Evolutionary conservation across 805 yeast species (phyloP).

Genomic region (Suhomyces faveliae): DNA sequence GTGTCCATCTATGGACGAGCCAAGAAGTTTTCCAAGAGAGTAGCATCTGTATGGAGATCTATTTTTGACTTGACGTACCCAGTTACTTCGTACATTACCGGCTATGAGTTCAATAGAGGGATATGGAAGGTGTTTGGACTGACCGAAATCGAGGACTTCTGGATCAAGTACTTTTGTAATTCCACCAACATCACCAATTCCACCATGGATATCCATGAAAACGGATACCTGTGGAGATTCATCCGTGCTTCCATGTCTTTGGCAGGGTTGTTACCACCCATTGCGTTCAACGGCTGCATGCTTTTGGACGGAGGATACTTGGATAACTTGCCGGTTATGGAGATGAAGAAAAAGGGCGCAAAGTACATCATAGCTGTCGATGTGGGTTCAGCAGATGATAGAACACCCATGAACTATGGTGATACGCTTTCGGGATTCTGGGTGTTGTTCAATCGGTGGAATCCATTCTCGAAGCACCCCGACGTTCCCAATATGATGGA

Average conservation of each 20-base stretch:
- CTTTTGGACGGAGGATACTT: constrained; percentile 94
- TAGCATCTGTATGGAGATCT: constrained; percentile 84
- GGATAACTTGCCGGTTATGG: constrained; percentile 88
- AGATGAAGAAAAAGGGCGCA: constrained; percentile 90
- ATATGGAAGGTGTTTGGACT: constrained; percentile 97
- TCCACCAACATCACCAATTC: constrained; percentile 95
- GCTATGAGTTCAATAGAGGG: constrained; percentile 95
- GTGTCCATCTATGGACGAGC: constrained; percentile 90
- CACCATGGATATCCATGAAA: constrained; percentile 88
- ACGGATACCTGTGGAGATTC: constrained; percentile 94
- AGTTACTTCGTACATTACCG: constrained; percentile 90
- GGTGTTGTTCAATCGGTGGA: constrained; percentile 84
- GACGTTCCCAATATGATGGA: constrained; percentile 94
- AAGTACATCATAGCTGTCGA: constrained; percentile 86
- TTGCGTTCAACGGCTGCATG: constrained; percentile 90
- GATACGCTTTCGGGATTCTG: constrained; percentile 91
- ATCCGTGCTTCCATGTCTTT: constrained; percentile 95
- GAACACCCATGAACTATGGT: constrained; percentile 87
- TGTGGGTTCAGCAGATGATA: constrained; percentile 92
- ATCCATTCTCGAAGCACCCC: constrained; percentile 84
- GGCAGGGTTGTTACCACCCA: constrained; percentile 89
- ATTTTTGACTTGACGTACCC: constrained; percentile 87
- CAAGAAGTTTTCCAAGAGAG: constrained; percentile 78
- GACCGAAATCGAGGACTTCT: constrained; percentile 89
- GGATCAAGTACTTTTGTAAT: constrained; percentile 86